These are phyloP conservation scores for Trapa incisa DNA, from an alignment of 345 rosid species.

Conservation along the genomic window DNA sequence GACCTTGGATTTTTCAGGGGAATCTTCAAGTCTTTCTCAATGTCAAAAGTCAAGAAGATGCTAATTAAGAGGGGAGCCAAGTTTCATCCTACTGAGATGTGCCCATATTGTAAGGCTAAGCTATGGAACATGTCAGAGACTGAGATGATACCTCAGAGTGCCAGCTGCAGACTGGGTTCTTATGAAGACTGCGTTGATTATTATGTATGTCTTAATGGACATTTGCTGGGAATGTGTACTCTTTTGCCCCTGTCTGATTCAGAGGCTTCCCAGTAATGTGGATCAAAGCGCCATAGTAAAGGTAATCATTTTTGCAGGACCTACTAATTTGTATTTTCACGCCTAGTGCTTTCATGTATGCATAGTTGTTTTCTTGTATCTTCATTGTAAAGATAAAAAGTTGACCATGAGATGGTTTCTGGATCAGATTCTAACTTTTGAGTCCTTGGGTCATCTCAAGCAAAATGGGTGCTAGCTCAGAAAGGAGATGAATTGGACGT, in stretches of 20 bases:
- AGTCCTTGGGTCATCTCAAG: neutral
- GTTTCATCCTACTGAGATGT: slow-evolving; percentile 73
- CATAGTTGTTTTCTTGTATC: neutral
- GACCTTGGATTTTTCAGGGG: slow-evolving; percentile 97
- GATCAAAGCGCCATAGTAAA: neutral
- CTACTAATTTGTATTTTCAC: neutral
- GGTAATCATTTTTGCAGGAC: neutral
- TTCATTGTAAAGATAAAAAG: neutral
- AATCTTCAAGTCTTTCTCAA: slow-evolving; percentile 69
- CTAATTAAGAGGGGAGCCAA: slow-evolving; percentile 49
- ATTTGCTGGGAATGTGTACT: slow-evolving; percentile 83
- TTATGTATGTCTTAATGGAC: slow-evolving; percentile 92
- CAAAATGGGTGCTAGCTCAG: neutral
- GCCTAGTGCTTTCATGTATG: neutral
- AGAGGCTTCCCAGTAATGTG: slow-evolving; percentile 24
- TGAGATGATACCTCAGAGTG: slow-evolving; percentile 85
- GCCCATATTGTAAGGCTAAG: slow-evolving; percentile 92
- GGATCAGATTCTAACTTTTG: neutral
- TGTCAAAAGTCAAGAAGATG: slow-evolving; percentile 68
- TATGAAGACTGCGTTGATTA: slow-evolving; percentile 83
- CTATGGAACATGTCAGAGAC: slow-evolving; percentile 93
- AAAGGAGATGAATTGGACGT: neutral
- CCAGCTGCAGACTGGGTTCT: slow-evolving; percentile 87
- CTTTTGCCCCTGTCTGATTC: slow-evolving; percentile 90
- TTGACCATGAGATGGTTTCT: neutral